Conservation (phyloP, 495 filamentous ascomycete species). For the Hypoxylon cercidicola region DNA sequence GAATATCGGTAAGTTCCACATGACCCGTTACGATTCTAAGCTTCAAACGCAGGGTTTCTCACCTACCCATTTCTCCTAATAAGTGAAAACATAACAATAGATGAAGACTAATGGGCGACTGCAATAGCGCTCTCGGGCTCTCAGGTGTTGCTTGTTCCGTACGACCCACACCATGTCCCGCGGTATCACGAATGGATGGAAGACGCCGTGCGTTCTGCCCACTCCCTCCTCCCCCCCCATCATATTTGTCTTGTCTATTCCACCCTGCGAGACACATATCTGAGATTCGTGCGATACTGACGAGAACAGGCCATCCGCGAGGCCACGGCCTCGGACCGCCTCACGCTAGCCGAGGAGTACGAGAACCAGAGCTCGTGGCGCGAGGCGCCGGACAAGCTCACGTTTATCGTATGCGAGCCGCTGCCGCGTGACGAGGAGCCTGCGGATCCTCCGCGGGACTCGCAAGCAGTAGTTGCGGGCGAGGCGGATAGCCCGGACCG, state of each 20-base stretch:
- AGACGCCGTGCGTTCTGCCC: slow-evolving; percentile 68
- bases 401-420: slow-evolving; percentile 73
- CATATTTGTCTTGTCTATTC: too few species aligned
- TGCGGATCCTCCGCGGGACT: neutral
- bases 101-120: neutral
- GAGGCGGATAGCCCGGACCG: slow-evolving; percentile 60
- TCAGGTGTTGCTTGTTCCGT: slow-evolving; percentile 80
- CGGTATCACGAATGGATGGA: slow-evolving; percentile 93
- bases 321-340: slow-evolving; percentile 84
- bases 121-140: slow-evolving; percentile 71
- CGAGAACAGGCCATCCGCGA: slow-evolving; percentile 74
- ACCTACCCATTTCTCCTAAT: too few species aligned
- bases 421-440: neutral
- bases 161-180: slow-evolving; percentile 80
- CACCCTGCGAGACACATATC: too few species aligned
- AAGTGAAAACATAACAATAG: neutral
- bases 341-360: slow-evolving; percentile 82
- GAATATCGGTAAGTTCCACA: slow-evolving; percentile 49
- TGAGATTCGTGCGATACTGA: neutral
- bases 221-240: neutral
- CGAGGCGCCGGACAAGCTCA: slow-evolving; percentile 75
- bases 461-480: slow-evolving; percentile 29
- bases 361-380: slow-evolving; percentile 88
- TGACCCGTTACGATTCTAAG: neutral
- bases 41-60: too few species aligned